Evolutionary conservation across 768 basidiomycete genomes (phyloP).

Genomic region (Termitomyces sp.): DNA sequence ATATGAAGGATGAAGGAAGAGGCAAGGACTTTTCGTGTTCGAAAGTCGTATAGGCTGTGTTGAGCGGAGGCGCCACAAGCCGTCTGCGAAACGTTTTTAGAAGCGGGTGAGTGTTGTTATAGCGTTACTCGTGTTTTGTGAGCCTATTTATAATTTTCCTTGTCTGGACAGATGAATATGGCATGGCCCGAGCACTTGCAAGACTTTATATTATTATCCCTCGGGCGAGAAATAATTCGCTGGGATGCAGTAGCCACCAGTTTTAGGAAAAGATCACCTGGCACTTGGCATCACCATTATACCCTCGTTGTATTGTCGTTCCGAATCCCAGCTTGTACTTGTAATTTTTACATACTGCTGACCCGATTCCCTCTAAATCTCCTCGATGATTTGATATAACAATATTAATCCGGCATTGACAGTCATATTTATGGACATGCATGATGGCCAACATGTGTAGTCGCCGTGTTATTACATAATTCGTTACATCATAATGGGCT

Average conservation of each 20-base stretch:
- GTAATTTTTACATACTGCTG: neutral
- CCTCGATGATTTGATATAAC: too few species aligned
- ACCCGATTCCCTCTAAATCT: neutral
- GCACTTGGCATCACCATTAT: neutral
- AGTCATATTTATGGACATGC: neutral
- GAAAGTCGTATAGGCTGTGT: neutral
- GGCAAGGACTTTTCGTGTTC: constrained; percentile 24
- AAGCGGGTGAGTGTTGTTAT: neutral
- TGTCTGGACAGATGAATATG: neutral
- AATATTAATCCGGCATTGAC: too few species aligned
- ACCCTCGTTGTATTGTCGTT: neutral
- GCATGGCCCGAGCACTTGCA: too few species aligned
- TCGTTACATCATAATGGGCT: neutral
- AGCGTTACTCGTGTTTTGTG: neutral
- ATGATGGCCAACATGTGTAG: neutral
- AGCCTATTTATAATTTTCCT: neutral
- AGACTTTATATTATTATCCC: neutral
- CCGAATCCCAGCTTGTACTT: neutral
- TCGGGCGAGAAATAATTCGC: too few species aligned
- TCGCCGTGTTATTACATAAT: neutral
- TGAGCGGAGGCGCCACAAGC: neutral
- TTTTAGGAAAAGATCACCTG: neutral
- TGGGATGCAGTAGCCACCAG: too few species aligned
- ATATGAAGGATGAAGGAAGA: constrained; percentile 63
- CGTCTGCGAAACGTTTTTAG: neutral